These are phyloP conservation scores for Pythium brassicae DNA, from an alignment of 352 stramenopile species.

Conservation along the genomic window DNA sequence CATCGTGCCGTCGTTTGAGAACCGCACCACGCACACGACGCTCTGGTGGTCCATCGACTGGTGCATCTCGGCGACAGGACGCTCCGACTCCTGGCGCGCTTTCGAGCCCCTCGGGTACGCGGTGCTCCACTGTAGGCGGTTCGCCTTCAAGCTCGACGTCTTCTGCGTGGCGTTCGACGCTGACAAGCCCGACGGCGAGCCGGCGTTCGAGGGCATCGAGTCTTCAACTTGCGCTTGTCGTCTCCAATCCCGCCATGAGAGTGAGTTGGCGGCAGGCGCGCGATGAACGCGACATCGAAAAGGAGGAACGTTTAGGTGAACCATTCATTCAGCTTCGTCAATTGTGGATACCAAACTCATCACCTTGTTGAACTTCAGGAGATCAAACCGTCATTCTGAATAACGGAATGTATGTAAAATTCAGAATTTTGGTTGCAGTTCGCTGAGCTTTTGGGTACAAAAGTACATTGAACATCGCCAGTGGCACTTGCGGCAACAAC, in stretches of 20 bases:
- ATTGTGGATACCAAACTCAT: no score
- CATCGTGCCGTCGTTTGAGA: conserved; percentile 81
- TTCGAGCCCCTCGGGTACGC: conserved; percentile 74
- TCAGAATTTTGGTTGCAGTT: no score
- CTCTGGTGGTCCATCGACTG: conserved; percentile 89
- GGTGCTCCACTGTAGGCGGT: conserved; percentile 83
- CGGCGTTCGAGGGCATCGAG: conserved; percentile 18
- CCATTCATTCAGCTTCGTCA: no score
- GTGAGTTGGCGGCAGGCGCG: no score
- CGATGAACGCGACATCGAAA: no score
- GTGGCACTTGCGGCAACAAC: no score
- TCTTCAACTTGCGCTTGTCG: conserved; percentile 1
- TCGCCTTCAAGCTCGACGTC: conserved; percentile 74
- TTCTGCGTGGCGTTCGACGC: conserved; percentile 61
- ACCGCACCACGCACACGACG: conserved; percentile 83
- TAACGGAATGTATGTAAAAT: no score
- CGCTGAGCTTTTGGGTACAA: no score
- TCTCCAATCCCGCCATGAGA: conserved; percentile 49
- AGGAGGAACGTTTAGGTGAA: no score
- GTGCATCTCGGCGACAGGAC: conserved; percentile 78
- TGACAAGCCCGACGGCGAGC: conserved; percentile 22
- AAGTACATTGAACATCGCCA: no score
- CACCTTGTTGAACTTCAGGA: no score
- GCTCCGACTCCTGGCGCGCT: conserved; percentile 73
- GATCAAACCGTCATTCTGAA: no score